Conservation (phyloP, 768 basidiomycete species). For the Collybiopsis luxurians region DNA sequence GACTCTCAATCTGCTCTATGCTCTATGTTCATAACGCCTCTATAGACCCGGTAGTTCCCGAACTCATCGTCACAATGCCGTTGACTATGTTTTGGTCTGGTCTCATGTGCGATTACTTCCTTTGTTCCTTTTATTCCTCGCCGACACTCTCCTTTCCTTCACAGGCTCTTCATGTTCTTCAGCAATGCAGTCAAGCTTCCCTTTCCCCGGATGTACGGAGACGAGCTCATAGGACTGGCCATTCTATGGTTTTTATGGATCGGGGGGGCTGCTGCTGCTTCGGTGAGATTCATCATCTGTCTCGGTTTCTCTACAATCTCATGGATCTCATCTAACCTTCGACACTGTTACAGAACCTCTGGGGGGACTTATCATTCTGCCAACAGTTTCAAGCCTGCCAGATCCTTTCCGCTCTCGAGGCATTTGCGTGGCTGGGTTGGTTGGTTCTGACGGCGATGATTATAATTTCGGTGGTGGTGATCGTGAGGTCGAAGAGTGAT, state of each 20-base stretch:
- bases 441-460: not conserved
- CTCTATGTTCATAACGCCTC: too few species aligned
- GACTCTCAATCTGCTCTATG: too few species aligned
- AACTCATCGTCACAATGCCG: conserved; percentile 60
- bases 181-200: conserved; percentile 56
- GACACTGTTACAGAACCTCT: not conserved
- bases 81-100: conserved; percentile 62
- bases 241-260: conserved; percentile 76
- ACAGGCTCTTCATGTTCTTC: conserved; percentile 40
- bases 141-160: conserved; percentile 7
- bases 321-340: not conserved
- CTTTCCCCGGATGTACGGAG: conserved; percentile 54
- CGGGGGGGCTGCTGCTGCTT: conserved; percentile 63
- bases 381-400: conserved; percentile 3
- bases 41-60: conserved; percentile 67
- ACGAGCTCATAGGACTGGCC: conserved; percentile 56
- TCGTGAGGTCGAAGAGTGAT: not conserved
- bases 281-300: conserved; percentile 51
- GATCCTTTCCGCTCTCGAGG: conserved; percentile 1
- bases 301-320: not conserved
- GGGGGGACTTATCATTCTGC: conserved; percentile 4
- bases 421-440: conserved; percentile 3
- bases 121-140: too few species aligned
- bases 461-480: not conserved
- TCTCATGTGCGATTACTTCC: conserved; percentile 49